These are phyloP conservation scores for Pichia sp. DNA, from an alignment of 1,139 yeast genomes.

Conservation along the genomic window DNA sequence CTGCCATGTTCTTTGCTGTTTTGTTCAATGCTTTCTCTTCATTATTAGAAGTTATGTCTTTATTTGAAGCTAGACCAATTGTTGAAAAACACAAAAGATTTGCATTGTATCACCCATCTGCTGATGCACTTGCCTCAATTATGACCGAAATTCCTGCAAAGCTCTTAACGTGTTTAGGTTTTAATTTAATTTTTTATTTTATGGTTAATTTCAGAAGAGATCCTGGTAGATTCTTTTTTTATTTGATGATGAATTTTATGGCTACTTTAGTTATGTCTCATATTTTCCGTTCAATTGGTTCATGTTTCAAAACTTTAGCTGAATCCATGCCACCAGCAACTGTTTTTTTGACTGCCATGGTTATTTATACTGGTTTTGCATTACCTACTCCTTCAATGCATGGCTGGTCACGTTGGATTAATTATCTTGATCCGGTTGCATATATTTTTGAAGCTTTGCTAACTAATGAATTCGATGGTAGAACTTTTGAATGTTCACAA, in stretches of 20 bases:
- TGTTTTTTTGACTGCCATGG: conserved; percentile 39
- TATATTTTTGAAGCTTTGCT: conserved; percentile 51
- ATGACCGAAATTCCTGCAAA: conserved; percentile 43
- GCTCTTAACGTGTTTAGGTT: conserved; percentile 36
- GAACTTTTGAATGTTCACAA: conserved; percentile 42
- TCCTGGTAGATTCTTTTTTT: conserved; percentile 53
- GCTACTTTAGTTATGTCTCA: conserved; percentile 33
- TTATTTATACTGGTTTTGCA: conserved; percentile 49
- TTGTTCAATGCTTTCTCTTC: conserved; percentile 50
- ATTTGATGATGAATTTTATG: conserved; percentile 41
- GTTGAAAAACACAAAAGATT: conserved; percentile 50
- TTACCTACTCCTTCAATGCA: conserved; percentile 54
- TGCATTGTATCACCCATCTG: conserved; percentile 51
- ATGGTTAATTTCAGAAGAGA: conserved; percentile 42
- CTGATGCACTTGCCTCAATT: conserved; percentile 46
- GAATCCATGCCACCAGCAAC: conserved; percentile 51
- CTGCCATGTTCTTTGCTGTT: conserved; percentile 46
- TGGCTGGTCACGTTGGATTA: conserved; percentile 61
- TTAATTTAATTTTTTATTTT: conserved; percentile 44
- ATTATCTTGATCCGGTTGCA: conserved; percentile 47
- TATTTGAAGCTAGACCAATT: conserved; percentile 45
- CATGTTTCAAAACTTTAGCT: conserved; percentile 39
- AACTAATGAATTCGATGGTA: conserved; percentile 48
- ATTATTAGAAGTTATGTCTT: conserved; percentile 42
- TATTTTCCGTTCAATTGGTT: conserved; percentile 47